phyloP scores from a whole-genome alignment of 1,284 basidiomycete genomes.

The Nidula niveotomentosa region DNA sequence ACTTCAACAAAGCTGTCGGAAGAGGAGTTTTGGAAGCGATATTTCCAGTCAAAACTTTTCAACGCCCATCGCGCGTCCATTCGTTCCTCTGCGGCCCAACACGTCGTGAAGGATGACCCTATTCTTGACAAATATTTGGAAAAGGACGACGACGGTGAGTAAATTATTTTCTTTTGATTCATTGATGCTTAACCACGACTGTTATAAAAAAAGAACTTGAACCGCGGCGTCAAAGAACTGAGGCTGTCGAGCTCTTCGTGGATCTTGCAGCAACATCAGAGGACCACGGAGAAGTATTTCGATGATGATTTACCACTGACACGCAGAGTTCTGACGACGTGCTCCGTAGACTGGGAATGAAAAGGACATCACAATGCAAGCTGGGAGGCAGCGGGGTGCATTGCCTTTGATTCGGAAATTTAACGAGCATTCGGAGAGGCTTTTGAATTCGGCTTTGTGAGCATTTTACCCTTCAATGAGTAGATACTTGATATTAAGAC shows the following conservation, averaged over 20 bases:
- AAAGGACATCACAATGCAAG: conserved; percentile 94
- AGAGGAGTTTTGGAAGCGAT: conserved; percentile 94
- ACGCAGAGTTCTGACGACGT: not conserved
- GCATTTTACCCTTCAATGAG: conserved; percentile 18
- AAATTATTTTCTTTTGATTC: not conserved
- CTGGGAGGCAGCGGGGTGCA: conserved; percentile 84
- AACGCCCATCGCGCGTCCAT: conserved; percentile 93
- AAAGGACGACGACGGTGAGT: conserved; percentile 89
- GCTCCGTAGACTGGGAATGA: conserved; percentile 76
- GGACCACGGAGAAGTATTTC: conserved; percentile 84
- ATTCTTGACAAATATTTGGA: conserved; percentile 97
- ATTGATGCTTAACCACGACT: not conserved
- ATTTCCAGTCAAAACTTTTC: conserved; percentile 95
- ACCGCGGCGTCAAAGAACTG: conserved; percentile 69
- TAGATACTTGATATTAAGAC: not conserved
- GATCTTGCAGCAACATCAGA: conserved; percentile 88
- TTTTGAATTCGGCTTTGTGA: conserved; percentile 78
- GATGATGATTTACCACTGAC: not conserved
- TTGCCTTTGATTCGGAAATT: conserved; percentile 95
- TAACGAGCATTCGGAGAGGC: conserved; percentile 93
- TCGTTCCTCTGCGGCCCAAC: conserved; percentile 80
- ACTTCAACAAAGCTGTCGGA: conserved; percentile 68
- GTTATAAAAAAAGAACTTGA: conserved; percentile 63
- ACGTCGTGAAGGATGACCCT: conserved; percentile 87
- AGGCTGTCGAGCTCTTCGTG: conserved; percentile 77